Base-by-base conservation (phyloP, 768 basidiomycete species). In the Sporobolomyces phaffii region DNA sequence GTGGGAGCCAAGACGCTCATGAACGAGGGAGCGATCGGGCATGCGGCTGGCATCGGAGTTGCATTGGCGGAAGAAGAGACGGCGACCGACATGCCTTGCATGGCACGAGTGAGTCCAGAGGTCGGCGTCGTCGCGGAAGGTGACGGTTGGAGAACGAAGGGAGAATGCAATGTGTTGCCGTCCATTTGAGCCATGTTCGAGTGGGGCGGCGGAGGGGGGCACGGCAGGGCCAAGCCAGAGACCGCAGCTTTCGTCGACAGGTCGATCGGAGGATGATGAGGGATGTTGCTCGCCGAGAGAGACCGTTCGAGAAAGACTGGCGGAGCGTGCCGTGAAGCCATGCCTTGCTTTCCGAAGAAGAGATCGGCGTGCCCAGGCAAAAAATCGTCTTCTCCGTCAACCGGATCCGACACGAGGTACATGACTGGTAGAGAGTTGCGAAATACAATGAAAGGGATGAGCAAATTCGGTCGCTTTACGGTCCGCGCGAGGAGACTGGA, bases 311-410 rank as follows among this genome's bases (percentile, higher is more conserved):
- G 53, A 43, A 66, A 65, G 33, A 61, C 62, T 1, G 56, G 64
- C 22, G 26, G 45, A 20, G 61, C 44, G 65, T 22, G 52, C 28
- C 20, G 65, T 40, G 40, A 60, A n/a, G 22, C 56, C 41, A 50
- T 31, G 13, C 28, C 48, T 13, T 48, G 13, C 15, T 56, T 40
- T 41, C 72, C 70, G 48, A 75, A 75, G 57, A 73, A 70, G 15
- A 59, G 50, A 8, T 41, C 31, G 4, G 62, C 69, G 50, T 70
- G 58, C 29, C 58, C 69, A 8, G 64, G 61, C 17, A 45, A 40
- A 43, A 75, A 73, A 17, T 38, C 44, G 41, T 69, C 73, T 40
- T 73, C 73, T 3, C 57, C 73, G 29, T 70, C 70, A 38, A 49
- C 36, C 0, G 73, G 73, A 38, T 74, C 73, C 3, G 64, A 53